Evolutionary conservation across 2,329 filamentous ascomycete species (phyloP), one percentile per base, ranked within the genome.

Genomic region (Penicillium palitans): DNA sequence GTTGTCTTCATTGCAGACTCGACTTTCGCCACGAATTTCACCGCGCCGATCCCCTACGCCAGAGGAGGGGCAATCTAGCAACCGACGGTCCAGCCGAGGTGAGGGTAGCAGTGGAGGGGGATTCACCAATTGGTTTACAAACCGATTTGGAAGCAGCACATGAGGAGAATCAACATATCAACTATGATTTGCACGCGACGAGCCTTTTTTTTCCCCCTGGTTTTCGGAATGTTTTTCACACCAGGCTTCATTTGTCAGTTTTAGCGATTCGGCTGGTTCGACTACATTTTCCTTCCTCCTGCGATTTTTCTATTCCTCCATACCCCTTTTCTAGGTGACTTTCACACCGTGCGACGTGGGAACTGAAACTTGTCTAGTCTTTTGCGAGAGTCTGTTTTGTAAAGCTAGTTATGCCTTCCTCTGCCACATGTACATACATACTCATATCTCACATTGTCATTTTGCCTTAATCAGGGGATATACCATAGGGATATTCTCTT

Each of bases 121-220:
- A n/a, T 49, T 72, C 3, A 59, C 65, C 15, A 64, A 61, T 31
- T 73, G 71, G 70, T 59, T 73, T 27, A 65, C 67, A 58, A 65
- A 58, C 25, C 62, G 65, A 17, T 60, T 67, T 47, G 62, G 65
- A n/a, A 61, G 58, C 27, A 58, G 42, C 37, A 6, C 55, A 21
- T 55, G 44, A 60, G 21, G 57, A 27, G 17, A 51, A 40, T 27
- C 47, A 27, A 45, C 19, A 39, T 40, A 39, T 48, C 31, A 9
- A 27, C 40, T 35, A 53, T 40, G 33, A 63, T 61, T 55, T 47
- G 21, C 52, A 59, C 29, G 33, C 21, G 52, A 49, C 41, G 50
- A 27, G 42, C 19, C 37, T 40, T 33, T 29, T 29, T 41, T 40
- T 46, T 24, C 10, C 8, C 19, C 21, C 46, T 35, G 15, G 4